Conservation (phyloP, 805 yeast genomes). For the Kodamaea hsintzibuensis region DNA sequence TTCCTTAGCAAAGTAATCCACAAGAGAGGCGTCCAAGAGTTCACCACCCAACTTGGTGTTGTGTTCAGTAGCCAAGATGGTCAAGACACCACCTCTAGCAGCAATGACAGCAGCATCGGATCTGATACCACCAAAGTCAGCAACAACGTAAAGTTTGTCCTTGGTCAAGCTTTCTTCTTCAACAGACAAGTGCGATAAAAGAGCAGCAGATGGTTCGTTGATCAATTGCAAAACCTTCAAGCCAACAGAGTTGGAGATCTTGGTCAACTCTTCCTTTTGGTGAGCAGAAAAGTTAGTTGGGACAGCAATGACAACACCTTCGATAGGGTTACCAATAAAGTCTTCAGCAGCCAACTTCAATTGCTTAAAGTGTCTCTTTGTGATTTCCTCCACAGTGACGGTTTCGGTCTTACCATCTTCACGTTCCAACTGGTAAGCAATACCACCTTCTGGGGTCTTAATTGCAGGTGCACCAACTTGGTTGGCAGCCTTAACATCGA, state of each 20-base stretch:
- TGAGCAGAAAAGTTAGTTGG: constrained; percentile 83
- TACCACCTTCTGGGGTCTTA: constrained; percentile 59
- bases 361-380: constrained; percentile 80
- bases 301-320: constrained; percentile 83
- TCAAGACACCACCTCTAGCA: constrained; percentile 90
- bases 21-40: constrained; percentile 74
- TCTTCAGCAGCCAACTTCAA: constrained; percentile 89
- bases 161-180: constrained; percentile 46
- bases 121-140: constrained; percentile 95
- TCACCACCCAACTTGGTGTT: constrained; percentile 86
- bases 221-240: constrained; percentile 82
- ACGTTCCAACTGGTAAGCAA: constrained; percentile 61
- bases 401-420: constrained; percentile 51
- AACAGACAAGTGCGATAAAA: constrained; percentile 71
- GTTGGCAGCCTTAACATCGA: constrained; percentile 58
- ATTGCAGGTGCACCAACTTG: constrained; percentile 62
- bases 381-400: constrained; percentile 72
- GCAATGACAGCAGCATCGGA: constrained; percentile 94
- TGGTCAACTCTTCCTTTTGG: constrained; percentile 65
- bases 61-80: constrained; percentile 83
- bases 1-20: constrained; percentile 87
- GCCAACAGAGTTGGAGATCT: constrained; percentile 69
- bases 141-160: constrained; percentile 85
- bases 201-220: constrained; percentile 90
- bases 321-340: constrained; percentile 77